phyloP scores from a whole-genome alignment of 148 eudicot genomes.

The Rhododendron williamsianum region DNA sequence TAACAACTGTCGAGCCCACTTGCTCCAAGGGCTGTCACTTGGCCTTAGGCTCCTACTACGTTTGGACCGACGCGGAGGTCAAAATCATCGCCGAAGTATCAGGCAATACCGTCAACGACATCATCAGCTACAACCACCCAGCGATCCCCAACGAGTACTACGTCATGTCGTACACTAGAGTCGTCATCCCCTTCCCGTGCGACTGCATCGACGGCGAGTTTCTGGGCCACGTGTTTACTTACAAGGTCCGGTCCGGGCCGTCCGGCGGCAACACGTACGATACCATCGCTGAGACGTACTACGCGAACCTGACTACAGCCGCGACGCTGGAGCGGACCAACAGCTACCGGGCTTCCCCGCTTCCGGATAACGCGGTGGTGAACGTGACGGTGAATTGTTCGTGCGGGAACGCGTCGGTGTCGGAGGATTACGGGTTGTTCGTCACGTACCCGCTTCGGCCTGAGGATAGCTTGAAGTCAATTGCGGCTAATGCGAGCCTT shows the following conservation, averaged over 20 bases:
- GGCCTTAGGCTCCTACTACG: conserved; percentile 62
- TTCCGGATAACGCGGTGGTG: background rate
- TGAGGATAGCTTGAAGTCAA: conserved; percentile 31
- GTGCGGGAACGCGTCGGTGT: conserved; percentile 56
- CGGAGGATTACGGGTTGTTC: conserved; percentile 59
- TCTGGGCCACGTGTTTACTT: conserved; percentile 44
- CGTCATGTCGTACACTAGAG: conserved; percentile 17
- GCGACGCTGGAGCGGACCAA: conserved; percentile 39
- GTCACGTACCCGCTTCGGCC: conserved; percentile 56
- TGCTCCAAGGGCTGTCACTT: conserved; percentile 49
- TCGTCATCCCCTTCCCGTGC: conserved; percentile 53
- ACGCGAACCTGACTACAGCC: conserved; percentile 50
- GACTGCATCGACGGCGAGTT: conserved; percentile 41
- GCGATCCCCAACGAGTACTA: conserved; percentile 11
- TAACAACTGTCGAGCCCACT: conserved; percentile 21
- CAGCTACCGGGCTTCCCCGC: conserved; percentile 17
- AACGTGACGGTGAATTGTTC: conserved; percentile 64
- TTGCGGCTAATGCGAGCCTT: conserved; percentile 27
- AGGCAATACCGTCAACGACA: background rate
- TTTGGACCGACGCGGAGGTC: conserved; percentile 20
- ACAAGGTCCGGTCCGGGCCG: conserved; percentile 3
- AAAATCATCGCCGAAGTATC: conserved; percentile 13
- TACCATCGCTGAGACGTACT: conserved; percentile 24
- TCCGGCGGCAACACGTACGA: conserved; percentile 38
- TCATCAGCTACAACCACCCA: conserved; percentile 32